Percentiles rank a stretch among this genome's conserved stretches.
These are phyloP conservation scores for Phytophthora lateralis DNA, from an alignment of 352 stramenopile genomes.

Conservation along the genomic window DNA sequence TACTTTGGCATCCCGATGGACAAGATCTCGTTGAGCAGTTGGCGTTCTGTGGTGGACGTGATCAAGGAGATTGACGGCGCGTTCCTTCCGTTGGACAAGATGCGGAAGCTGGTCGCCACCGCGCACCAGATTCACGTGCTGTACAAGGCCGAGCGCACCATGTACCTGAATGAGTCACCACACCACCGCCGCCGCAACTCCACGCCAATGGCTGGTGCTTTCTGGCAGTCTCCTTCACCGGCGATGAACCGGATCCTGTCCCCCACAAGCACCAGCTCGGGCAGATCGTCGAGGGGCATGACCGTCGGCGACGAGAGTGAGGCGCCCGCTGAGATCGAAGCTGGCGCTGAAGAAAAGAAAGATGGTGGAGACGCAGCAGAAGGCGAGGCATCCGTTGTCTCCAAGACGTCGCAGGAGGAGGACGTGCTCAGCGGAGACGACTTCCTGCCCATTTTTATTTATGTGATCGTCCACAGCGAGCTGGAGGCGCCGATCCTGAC, in stretches of 20 bases:
- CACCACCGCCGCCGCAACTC: constrained; percentile 50
- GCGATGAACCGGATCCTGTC: constrained; percentile 29
- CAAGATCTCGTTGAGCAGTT: constrained; percentile 83
- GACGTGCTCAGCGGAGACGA: constrained; percentile 85
- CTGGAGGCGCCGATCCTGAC: constrained; percentile 79
- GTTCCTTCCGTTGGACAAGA: constrained; percentile 83
- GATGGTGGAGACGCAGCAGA: constrained; percentile 9
- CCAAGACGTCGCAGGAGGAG: constrained; percentile 41
- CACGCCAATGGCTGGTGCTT: constrained; percentile 34
- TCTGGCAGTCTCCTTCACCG: constrained; percentile 19
- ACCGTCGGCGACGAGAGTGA: constrained; percentile 34
- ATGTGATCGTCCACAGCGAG: constrained; percentile 87
- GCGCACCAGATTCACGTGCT: constrained; percentile 77
- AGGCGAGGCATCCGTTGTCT: constrained; percentile 10
- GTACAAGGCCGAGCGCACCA: constrained; percentile 65
- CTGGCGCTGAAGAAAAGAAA: constrained; percentile 9
- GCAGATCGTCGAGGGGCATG: constrained; percentile 31
- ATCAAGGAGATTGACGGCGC: constrained; percentile 86
- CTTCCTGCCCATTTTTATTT: constrained; percentile 90
- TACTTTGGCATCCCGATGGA: constrained; percentile 82
- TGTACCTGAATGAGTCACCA: constrained; percentile 42
- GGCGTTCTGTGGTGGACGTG: constrained; percentile 68
- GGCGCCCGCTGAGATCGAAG: constrained; percentile 17
- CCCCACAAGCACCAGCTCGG: constrained; percentile 30
- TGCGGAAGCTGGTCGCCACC: constrained; percentile 77